phyloP scores from a whole-genome alignment of 345 rosid species.

The Microcos paniculata region DNA sequence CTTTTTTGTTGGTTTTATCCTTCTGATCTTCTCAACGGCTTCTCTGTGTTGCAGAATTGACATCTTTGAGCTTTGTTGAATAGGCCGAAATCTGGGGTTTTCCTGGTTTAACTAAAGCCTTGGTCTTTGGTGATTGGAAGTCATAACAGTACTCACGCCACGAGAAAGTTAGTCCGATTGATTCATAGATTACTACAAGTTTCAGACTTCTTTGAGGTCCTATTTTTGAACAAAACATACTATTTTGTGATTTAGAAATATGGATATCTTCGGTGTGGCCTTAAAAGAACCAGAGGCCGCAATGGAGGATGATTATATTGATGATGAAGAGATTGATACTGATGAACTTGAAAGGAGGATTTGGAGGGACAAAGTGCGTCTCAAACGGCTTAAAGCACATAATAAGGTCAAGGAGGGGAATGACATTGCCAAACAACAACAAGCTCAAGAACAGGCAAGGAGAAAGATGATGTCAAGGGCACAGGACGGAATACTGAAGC shows the following conservation, averaged over 20 bases:
- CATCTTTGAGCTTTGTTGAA: neutral
- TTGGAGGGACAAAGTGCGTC: conserved; percentile 77
- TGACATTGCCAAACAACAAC: conserved; percentile 61
- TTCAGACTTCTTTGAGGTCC: neutral
- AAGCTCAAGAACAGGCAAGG: conserved; percentile 74
- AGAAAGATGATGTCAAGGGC: conserved; percentile 80
- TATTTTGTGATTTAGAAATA: conserved; percentile 81
- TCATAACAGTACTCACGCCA: neutral
- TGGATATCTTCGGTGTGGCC: conserved; percentile 62
- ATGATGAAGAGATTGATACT: conserved; percentile 67
- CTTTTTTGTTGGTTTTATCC: neutral
- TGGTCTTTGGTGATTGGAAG: neutral
- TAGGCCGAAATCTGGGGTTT: neutral
- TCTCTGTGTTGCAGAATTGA: neutral
- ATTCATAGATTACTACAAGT: neutral
- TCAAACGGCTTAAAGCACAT: conserved; percentile 72
- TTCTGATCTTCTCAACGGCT: neutral
- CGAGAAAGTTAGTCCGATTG: neutral
- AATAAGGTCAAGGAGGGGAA: conserved; percentile 45
- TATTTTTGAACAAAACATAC: conserved; percentile 15
- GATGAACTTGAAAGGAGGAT: conserved; percentile 84
- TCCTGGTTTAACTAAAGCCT: neutral
- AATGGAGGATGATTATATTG: conserved; percentile 54
- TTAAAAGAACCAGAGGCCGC: conserved; percentile 56
- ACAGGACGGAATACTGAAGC: conserved; percentile 81